Evolutionary conservation across 768 basidiomycete species (phyloP).

Genomic region (Leccinum uliginosum): DNA sequence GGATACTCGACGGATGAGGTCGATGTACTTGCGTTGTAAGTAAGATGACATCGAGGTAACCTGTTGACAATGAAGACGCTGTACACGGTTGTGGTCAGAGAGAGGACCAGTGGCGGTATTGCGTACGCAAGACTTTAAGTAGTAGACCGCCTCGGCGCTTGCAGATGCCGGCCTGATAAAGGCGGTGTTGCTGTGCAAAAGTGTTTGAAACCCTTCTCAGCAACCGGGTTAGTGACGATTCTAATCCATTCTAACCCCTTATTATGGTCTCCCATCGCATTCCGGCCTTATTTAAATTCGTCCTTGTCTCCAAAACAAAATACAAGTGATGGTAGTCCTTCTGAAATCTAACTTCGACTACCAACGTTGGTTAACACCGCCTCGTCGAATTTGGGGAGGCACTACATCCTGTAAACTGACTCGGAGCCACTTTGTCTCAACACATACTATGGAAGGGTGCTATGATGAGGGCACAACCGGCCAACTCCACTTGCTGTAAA

Average conservation of each 20-base stretch:
- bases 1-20: slow-evolving; percentile 28
- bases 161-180: neutral
- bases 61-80: neutral
- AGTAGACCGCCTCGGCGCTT: neutral
- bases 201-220: too few species aligned
- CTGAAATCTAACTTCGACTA: too few species aligned
- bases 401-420: neutral
- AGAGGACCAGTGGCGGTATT: neutral
- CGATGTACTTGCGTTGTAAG: slow-evolving; percentile 32
- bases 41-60: slow-evolving; percentile 5
- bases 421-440: neutral
- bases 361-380: neutral
- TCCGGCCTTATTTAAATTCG: too few species aligned
- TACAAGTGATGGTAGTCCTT: too few species aligned
- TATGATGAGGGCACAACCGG: neutral
- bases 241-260: too few species aligned
- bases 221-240: too few species aligned
- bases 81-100: neutral
- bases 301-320: too few species aligned
- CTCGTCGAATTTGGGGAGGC: neutral
- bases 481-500: neutral
- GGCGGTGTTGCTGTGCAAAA: neutral
- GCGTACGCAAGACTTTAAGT: neutral
- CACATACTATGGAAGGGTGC: neutral
- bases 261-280: too few species aligned